phyloP scores from a whole-genome alignment of 352 stramenopile genomes.

The Pythium dissotocum region DNA sequence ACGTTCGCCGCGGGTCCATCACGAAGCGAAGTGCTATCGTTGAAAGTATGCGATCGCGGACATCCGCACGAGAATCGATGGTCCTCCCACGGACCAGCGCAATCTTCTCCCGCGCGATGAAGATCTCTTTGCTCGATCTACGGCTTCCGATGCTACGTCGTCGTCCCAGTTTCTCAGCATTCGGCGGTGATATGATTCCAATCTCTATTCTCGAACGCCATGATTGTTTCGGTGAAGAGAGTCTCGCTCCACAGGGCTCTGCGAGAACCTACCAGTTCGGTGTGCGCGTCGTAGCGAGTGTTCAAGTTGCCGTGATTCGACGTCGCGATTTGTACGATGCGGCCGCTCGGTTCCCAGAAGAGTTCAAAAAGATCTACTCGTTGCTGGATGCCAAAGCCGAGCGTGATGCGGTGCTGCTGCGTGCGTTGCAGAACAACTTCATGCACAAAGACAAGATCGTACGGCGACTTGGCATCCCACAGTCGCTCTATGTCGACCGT shows the following conservation, averaged over 20 bases:
- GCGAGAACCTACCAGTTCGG: constrained; percentile 44
- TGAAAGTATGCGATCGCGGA: constrained; percentile 5
- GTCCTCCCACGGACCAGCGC: constrained; percentile 9
- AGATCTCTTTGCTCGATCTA: constrained; percentile 14
- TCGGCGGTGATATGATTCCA: constrained; percentile 27
- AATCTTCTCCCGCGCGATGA: constrained; percentile 14
- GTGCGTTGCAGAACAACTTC: constrained; percentile 44
- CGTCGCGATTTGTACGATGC: constrained; percentile 42
- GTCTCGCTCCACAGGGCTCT: constrained; percentile 26
- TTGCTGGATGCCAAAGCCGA: constrained; percentile 12
- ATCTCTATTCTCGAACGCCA: constrained; percentile 52
- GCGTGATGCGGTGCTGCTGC: constrained; percentile 24
- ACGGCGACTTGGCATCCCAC: constrained; percentile 39
- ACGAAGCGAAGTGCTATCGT: neutral
- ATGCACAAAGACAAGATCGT: constrained; percentile 47
- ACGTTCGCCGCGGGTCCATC: neutral
- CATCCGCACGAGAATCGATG: constrained; percentile 20
- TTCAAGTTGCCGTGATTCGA: constrained; percentile 46
- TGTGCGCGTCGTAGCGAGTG: constrained; percentile 54
- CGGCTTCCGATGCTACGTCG: constrained; percentile 5
- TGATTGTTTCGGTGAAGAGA: constrained; percentile 68
- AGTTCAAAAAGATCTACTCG: constrained; percentile 19
- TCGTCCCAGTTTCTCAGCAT: neutral
- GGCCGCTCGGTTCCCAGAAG: constrained; percentile 42
- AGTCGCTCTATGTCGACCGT: constrained; percentile 48